Evolutionary conservation across 345 rosid genomes (phyloP).

Genomic region (Moricandia arvensis): DNA sequence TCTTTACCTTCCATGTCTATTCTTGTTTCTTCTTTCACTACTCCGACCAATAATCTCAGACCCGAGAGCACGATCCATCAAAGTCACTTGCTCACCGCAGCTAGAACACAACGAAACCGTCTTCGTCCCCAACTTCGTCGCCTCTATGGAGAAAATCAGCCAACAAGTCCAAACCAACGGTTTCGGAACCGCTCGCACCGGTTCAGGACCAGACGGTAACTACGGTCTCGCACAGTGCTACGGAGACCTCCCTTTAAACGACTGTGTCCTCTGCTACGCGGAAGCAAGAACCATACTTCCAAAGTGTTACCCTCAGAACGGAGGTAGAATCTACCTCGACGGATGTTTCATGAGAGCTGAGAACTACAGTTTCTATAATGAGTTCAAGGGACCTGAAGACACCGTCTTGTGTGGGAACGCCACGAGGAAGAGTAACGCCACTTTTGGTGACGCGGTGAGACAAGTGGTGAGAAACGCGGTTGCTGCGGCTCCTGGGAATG

Average conservation of each 20-base stretch:
- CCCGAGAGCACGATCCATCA: slow-evolving; percentile 54
- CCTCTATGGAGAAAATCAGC: slow-evolving; percentile 81
- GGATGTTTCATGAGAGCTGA: slow-evolving; percentile 94
- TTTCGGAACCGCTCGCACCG: slow-evolving; percentile 60
- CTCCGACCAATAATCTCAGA: slow-evolving; percentile 43
- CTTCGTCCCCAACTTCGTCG: slow-evolving; percentile 72
- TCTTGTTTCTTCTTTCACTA: slow-evolving; percentile 12
- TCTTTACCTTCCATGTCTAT: slow-evolving; percentile 21
- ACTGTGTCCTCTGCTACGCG: slow-evolving; percentile 87
- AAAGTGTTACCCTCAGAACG: slow-evolving; percentile 75
- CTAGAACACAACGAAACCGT: slow-evolving; percentile 59
- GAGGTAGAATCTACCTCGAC: slow-evolving; percentile 79
- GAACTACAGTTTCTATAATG: slow-evolving; percentile 77
- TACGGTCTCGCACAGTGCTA: slow-evolving; percentile 88
- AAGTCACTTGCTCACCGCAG: slow-evolving; percentile 43
- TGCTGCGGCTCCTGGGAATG: slow-evolving; percentile 43
- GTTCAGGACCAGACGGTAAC: slow-evolving; percentile 68
- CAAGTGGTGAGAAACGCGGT: slow-evolving; percentile 48
- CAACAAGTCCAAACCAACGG: slow-evolving; percentile 56
- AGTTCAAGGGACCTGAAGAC: slow-evolving; percentile 63
- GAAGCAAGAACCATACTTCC: slow-evolving; percentile 88
- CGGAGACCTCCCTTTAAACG: slow-evolving; percentile 74
- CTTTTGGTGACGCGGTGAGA: slow-evolving; percentile 50
- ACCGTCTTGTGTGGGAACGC: slow-evolving; percentile 60
- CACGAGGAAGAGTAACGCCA: slow-evolving; percentile 39